phyloP scores from a whole-genome alignment of 225 moss, liverwort and hornwort genomes.

The Ulota crispa region DNA sequence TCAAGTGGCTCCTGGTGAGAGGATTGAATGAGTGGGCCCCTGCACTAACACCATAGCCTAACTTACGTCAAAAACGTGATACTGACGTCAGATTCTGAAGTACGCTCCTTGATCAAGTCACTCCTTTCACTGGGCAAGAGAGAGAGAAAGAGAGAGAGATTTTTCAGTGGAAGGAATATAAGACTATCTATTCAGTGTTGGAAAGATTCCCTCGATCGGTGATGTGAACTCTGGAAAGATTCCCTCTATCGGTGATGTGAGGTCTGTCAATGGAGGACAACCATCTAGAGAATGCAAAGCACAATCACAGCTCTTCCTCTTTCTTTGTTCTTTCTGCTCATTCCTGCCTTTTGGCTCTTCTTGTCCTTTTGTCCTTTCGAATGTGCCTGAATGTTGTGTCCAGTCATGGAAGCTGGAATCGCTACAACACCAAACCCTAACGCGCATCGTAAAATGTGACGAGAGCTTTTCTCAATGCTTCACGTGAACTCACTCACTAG shows the following conservation, averaged over 20 bases:
- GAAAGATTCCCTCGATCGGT: neutral
- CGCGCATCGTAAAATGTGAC: neutral
- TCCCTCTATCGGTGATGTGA: neutral
- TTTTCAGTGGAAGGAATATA: neutral
- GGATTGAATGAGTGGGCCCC: neutral
- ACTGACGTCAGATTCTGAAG: neutral
- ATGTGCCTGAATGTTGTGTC: conserved; percentile 9
- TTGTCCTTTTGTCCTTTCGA: neutral
- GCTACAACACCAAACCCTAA: neutral
- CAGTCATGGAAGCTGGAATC: neutral
- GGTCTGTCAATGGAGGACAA: neutral
- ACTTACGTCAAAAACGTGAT: neutral
- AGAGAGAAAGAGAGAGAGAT: too few species aligned
- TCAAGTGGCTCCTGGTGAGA: neutral
- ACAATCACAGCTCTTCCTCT: neutral
- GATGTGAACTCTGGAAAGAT: neutral
- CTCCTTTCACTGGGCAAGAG: too few species aligned
- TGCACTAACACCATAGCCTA: neutral
- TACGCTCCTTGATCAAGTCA: neutral
- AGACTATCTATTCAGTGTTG: neutral
- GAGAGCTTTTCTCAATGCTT: neutral
- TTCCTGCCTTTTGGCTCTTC: neutral
- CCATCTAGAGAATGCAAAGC: neutral
- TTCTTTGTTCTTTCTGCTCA: neutral
- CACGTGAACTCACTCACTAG: neutral